Evolutionary conservation across 108 stramenopile species (phyloP).

Genomic region (Cyclotella sp.): DNA sequence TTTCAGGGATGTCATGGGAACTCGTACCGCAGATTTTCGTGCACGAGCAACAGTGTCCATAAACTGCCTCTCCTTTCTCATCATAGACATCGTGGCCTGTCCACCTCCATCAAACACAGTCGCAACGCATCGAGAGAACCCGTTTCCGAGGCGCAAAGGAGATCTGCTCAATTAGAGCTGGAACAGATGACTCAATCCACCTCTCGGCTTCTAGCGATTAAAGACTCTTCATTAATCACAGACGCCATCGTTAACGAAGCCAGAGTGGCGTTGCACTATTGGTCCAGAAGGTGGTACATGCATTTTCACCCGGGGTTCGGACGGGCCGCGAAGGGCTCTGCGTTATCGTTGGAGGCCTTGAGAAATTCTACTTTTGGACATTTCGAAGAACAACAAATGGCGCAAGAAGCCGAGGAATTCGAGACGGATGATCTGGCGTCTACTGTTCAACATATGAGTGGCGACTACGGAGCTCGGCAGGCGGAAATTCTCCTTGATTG

Average conservation of each 20-base stretch:
- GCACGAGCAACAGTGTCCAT: no score
- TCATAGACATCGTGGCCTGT: neutral
- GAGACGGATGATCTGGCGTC: neutral
- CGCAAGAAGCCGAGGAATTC: no score
- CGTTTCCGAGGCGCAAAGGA: slow-evolving; percentile 41
- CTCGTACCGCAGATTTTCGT: no score
- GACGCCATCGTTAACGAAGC: slow-evolving; percentile 46
- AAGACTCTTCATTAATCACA: slow-evolving; percentile 11
- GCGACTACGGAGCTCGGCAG: slow-evolving; percentile 36
- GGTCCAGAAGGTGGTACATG: slow-evolving; percentile 54
- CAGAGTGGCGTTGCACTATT: slow-evolving; percentile 40
- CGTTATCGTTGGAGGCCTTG: slow-evolving; percentile 31
- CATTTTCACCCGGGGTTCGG: slow-evolving; percentile 56
- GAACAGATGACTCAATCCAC: slow-evolving; percentile 49
- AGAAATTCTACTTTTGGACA: slow-evolving; percentile 7
- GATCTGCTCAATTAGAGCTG: slow-evolving; percentile 42
- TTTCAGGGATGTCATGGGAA: no score
- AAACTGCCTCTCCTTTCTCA: neutral
- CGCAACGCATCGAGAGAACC: slow-evolving; percentile 2
- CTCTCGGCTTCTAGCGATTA: slow-evolving; percentile 40
- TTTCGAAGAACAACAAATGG: no score
- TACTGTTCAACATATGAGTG: slow-evolving; percentile 17
- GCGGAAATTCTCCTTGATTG: slow-evolving; percentile 47
- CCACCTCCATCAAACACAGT: neutral
- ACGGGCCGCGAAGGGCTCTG: slow-evolving; percentile 48